These are phyloP conservation scores for Zygosaccharomyces bailii DNA, from an alignment of 805 yeast species.

Conservation along the genomic window DNA sequence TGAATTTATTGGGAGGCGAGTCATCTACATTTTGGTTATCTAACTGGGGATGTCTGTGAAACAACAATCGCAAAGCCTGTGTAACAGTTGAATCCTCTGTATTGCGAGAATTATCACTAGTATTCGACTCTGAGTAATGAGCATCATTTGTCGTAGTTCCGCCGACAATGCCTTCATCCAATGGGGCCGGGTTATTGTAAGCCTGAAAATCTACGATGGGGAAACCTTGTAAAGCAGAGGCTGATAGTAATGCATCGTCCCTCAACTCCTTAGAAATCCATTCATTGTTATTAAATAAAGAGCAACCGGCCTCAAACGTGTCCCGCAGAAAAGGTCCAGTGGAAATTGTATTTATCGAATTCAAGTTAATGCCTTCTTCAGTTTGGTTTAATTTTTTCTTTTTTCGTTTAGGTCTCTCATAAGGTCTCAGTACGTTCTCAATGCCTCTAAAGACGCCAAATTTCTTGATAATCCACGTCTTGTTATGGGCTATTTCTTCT, in stretches of 20 bases:
- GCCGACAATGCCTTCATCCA: constrained; percentile 2
- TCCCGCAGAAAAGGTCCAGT: constrained; percentile 9
- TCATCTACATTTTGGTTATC: background rate
- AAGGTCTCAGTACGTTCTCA: constrained; percentile 25
- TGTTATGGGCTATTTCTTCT: constrained; percentile 39
- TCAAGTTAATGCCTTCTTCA: background rate
- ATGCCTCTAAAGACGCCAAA: constrained; percentile 74
- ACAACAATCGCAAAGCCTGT: constrained; percentile 10
- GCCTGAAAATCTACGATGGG: constrained; percentile 12
- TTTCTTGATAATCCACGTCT: constrained; percentile 64
- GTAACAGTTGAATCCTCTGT: constrained; percentile 8
- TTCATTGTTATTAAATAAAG: constrained; percentile 42
- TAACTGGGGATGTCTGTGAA: constrained; percentile 6
- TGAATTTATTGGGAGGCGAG: background rate
- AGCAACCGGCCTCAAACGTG: constrained; percentile 13
- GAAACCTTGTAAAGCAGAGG: constrained; percentile 53
- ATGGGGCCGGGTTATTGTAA: constrained; percentile 1
- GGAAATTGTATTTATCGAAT: background rate
- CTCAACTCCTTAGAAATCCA: constrained; percentile 70
- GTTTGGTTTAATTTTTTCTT: constrained; percentile 4
- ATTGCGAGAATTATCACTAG: background rate
- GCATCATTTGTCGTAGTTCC: background rate
- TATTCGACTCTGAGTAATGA: background rate
- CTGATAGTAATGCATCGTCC: constrained; percentile 70
- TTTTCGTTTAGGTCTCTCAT: constrained; percentile 11